Base-by-base conservation (phyloP, 148 eudicot species). In the Vaccinium macrocarpon region DNA sequence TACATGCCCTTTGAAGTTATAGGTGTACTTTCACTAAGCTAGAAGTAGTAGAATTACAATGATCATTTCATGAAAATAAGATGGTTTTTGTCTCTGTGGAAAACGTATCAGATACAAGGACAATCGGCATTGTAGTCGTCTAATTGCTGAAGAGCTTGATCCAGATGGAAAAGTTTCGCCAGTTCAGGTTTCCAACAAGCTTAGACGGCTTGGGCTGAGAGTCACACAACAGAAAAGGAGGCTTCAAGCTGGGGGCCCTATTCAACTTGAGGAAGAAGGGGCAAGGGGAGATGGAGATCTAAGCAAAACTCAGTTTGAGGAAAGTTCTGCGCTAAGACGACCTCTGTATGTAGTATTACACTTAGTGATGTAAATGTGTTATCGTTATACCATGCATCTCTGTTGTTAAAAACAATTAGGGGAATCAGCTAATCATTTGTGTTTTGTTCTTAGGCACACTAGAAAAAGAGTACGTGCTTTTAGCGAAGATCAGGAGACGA, bases 391-490 rank as follows among this genome's bases (percentile, higher is more conserved):
- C 53, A 32, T 52, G 71, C 59, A 27, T 81, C 15, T 15, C 13
- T 32, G 66, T 35, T 35, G 18, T 29, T 38, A 66, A 52, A 18
- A 71, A 51, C 51, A 48, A 71, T 32, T 53, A 71, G 82, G 27
- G 5, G 19, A 52, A 51, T 82, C 19, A n/a, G 52, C 53, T 80
- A 80, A 61, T 13, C 23, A 11, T 21, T 55, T 68, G 6, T 9
- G 8, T 70, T 82, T 53, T 16, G 82, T 85, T 84, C 80, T 56
- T 89, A 93, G 96, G 91, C 86, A 89, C 84, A 84, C 89, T 84
- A 95, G 94, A 84, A 94, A 94, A 90, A 91, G 97, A 86, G 93
- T 92, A 23, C 89, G 87, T 4, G 97, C 95, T 81, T 89, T 95
- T 73, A 94, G 92, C 85, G 88, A 89, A 82, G 92, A 88, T 72